These are phyloP conservation scores for Coemansia sp. DNA, from an alignment of 192 early-diverging fungal species.

Conservation along the genomic window DNA sequence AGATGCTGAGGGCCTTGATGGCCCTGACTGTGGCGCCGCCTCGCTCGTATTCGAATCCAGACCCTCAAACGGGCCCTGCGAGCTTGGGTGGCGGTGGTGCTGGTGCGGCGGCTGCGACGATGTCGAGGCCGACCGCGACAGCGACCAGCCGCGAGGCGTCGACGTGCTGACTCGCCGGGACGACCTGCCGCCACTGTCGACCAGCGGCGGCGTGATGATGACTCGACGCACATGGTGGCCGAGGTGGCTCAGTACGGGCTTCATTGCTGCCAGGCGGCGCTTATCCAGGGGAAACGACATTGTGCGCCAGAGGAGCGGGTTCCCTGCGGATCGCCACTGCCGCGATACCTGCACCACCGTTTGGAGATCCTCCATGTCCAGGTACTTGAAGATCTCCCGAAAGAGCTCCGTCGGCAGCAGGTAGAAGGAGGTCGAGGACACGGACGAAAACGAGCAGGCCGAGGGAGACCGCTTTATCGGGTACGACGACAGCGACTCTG, in stretches of 20 bases:
- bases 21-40: background rate
- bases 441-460: constrained; percentile 39
- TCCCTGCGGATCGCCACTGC: constrained; percentile 43
- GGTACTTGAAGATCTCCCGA: constrained; percentile 30
- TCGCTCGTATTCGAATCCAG: background rate
- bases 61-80: background rate
- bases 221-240: constrained; percentile 42
- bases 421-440: constrained; percentile 24
- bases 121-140: constrained; percentile 32
- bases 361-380: constrained; percentile 26
- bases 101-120: constrained; percentile 20
- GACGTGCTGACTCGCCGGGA: constrained; percentile 42
- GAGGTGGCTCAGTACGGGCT: constrained; percentile 25
- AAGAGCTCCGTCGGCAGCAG: constrained; percentile 44
- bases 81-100: constrained; percentile 10
- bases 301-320: constrained; percentile 44
- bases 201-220: constrained; percentile 39
- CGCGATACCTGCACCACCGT: constrained; percentile 33
- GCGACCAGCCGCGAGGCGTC: constrained; percentile 29
- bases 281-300: constrained; percentile 49
- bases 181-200: constrained; percentile 16
- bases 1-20: background rate
- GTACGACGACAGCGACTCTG: constrained; percentile 41
- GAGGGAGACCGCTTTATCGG: constrained; percentile 30
- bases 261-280: constrained; percentile 43